phyloP scores from a whole-genome alignment of 805 yeast species.

The Suhomyces prunicola region DNA sequence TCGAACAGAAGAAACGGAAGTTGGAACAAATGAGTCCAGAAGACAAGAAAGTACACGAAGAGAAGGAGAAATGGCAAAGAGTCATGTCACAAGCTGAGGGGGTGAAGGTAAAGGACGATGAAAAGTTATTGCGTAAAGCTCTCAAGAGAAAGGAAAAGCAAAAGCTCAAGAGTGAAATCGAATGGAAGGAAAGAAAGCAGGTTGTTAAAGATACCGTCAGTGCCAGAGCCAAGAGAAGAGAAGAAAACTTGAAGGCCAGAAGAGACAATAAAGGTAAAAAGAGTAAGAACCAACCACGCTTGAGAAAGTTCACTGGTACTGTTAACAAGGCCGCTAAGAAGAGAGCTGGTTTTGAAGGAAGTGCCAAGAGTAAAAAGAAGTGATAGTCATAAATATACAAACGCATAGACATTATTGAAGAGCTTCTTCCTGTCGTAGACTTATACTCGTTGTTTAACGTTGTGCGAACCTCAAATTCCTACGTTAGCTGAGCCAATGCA shows the following conservation, averaged over 20 bases:
- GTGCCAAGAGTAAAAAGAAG: conserved; percentile 41
- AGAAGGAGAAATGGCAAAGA: conserved; percentile 80
- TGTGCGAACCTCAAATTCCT: not conserved
- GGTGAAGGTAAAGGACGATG: conserved; percentile 83
- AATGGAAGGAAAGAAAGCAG: conserved; percentile 89
- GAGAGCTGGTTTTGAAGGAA: conserved; percentile 93
- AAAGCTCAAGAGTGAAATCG: conserved; percentile 82
- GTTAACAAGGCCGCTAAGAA: conserved; percentile 46
- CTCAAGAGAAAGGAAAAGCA: conserved; percentile 76
- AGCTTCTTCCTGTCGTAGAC: not conserved
- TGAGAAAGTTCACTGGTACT: conserved; percentile 60
- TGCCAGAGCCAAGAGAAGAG: conserved; percentile 81
- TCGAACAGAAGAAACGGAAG: conserved; percentile 71
- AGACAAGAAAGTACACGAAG: conserved; percentile 56
- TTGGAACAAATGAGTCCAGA: conserved; percentile 57
- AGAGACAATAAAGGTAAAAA: conserved; percentile 81
- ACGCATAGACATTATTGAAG: not conserved
- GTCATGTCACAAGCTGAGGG: conserved; percentile 89
- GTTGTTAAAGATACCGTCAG: conserved; percentile 71
- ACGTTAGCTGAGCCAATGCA: not conserved
- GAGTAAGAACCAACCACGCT: conserved; percentile 68
- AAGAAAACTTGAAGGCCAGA: conserved; percentile 83
- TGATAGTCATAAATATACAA: conserved; percentile 6
- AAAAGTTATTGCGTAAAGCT: conserved; percentile 79
- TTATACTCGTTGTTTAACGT: not conserved